Evolutionary conservation across 2,329 filamentous ascomycete genomes (phyloP).

Genomic region (Alternaria triticina): DNA sequence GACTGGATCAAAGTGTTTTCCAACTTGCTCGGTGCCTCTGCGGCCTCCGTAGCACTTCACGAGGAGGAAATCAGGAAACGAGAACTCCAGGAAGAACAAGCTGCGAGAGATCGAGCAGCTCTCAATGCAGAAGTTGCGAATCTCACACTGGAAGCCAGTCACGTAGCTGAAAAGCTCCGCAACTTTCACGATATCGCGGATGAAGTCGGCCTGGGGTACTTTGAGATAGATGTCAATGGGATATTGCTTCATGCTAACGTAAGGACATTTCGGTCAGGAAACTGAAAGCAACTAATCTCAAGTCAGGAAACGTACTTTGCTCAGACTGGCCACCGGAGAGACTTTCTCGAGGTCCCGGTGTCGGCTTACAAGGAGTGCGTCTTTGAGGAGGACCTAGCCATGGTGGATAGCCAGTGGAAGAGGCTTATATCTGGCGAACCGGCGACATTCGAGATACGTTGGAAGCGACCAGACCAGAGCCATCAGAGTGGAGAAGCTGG

Average conservation of each 20-base stretch:
- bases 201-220: constrained; percentile 16
- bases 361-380: constrained; percentile 13
- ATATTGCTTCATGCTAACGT: constrained; percentile 19
- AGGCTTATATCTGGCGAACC: constrained; percentile 21
- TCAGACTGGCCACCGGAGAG: constrained; percentile 13
- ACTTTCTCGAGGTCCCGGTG: neutral
- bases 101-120: constrained; percentile 18
- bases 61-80: constrained; percentile 21
- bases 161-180: constrained; percentile 9
- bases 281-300: neutral
- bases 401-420: constrained; percentile 20
- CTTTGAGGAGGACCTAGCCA: constrained; percentile 5
- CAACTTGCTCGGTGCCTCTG: constrained; percentile 20
- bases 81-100: constrained; percentile 19
- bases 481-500: neutral
- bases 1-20: constrained; percentile 22
- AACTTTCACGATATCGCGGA: constrained; percentile 16
- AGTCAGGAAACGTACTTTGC: constrained; percentile 11
- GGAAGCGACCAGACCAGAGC: constrained; percentile 12
- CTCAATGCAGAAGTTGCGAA: constrained; percentile 19
- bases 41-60: constrained; percentile 21
- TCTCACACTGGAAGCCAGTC: constrained; percentile 12
- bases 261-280: neutral
- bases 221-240: constrained; percentile 15
- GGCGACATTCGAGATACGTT: constrained; percentile 36